A percentile compares a stretch with the other conserved stretches of the same genome.
These are phyloP conservation scores for Exophiala viscosa DNA, from an alignment of 2,329 filamentous ascomycete genomes.

Conservation along the genomic window DNA sequence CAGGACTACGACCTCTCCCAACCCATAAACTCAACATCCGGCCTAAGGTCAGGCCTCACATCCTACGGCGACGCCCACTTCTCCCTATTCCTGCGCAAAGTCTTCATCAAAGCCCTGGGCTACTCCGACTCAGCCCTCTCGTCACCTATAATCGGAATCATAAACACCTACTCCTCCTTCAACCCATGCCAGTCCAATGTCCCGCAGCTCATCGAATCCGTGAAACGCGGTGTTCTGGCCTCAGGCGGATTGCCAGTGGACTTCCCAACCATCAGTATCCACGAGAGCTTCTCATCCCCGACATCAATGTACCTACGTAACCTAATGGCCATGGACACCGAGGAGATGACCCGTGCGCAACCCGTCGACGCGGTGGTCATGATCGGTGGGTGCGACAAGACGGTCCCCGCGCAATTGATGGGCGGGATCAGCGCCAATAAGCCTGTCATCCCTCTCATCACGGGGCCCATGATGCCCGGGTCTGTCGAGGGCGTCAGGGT, in stretches of 20 bases:
- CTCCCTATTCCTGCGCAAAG: conserved; percentile 69
- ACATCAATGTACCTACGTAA: conserved; percentile 74
- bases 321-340: conserved; percentile 75
- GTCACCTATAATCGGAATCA: conserved; percentile 68
- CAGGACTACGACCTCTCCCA: conserved; percentile 57
- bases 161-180: conserved; percentile 69
- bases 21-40: conserved; percentile 50
- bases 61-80: conserved; percentile 73
- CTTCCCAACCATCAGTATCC: conserved; percentile 69
- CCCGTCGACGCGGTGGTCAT: conserved; percentile 65
- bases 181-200: conserved; percentile 73
- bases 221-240: conserved; percentile 64
- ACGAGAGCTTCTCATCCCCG: conserved; percentile 65
- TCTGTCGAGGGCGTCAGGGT: conserved; percentile 58
- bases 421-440: conserved; percentile 72
- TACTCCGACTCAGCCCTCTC: conserved; percentile 69
- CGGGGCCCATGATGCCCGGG: conserved; percentile 72
- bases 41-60: conserved; percentile 62
- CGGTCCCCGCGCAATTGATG: conserved; percentile 70
- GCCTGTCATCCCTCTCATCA: conserved; percentile 64
- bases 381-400: conserved; percentile 72
- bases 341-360: conserved; percentile 72
- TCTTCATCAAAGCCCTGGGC: conserved; percentile 72
- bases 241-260: conserved; percentile 66
- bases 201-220: conserved; percentile 67